phyloP scores from a whole-genome alignment of 305 asterid genomes.

The Plantago rigida region DNA sequence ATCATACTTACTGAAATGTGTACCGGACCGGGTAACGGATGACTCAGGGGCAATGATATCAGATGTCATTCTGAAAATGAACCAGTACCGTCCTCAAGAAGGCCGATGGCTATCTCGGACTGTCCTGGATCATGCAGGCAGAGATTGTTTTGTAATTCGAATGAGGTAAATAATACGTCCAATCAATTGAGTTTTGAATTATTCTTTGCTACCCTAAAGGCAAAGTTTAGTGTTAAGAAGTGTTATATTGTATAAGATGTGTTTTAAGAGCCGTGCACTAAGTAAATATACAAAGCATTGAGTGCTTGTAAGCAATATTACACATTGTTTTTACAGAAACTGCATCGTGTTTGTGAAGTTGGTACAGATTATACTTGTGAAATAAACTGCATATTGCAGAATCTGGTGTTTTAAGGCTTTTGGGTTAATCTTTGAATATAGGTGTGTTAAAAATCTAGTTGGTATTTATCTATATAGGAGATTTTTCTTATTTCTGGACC shows the following conservation, averaged over 20 bases:
- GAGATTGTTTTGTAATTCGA: slow-evolving; percentile 76
- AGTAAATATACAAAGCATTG: no score
- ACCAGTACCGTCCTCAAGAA: slow-evolving; percentile 69
- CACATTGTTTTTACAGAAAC: no score
- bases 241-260: neutral
- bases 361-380: no score
- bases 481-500: neutral
- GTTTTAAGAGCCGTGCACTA: neutral
- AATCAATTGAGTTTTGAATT: neutral
- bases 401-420: no score
- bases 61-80: slow-evolving; percentile 73
- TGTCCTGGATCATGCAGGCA: slow-evolving; percentile 78
- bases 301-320: no score
- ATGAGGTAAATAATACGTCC: slow-evolving; percentile 46
- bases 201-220: neutral
- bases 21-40: slow-evolving; percentile 79
- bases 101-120: slow-evolving; percentile 91
- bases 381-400: no score
- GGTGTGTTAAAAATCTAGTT: no score
- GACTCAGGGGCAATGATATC: slow-evolving; percentile 90
- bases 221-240: neutral
- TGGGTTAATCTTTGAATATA: no score
- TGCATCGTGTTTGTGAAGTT: no score
- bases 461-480: no score
- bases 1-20: slow-evolving; percentile 77